A percentile compares a stretch with the other conserved stretches of the same genome.
These are phyloP conservation scores for Narthecium ossifragum DNA, from an alignment of 106 monocot genomes.

Conservation along the genomic window DNA sequence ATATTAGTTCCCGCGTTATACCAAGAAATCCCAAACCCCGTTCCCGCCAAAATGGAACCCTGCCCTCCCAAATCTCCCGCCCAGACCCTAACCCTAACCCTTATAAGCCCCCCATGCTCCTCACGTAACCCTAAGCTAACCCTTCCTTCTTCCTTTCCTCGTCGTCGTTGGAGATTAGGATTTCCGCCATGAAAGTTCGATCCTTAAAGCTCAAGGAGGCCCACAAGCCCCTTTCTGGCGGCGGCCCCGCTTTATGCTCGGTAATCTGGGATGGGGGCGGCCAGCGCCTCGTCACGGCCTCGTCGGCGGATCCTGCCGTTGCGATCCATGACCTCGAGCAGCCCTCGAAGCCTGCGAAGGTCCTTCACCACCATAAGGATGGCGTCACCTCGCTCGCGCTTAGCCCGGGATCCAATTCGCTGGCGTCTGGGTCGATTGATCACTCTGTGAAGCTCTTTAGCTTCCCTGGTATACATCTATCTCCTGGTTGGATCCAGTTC, in stretches of 20 bases:
- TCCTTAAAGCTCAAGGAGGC: constrained; percentile 80
- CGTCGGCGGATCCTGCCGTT: constrained; percentile 44
- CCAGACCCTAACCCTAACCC: constrained; percentile 1
- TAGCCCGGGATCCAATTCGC: constrained; percentile 40
- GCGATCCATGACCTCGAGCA: constrained; percentile 57
- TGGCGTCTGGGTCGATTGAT: constrained; percentile 86
- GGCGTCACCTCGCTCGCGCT: constrained; percentile 88
- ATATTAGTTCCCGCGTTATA: not conserved
- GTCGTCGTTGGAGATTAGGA: not conserved
- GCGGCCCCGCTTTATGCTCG: constrained; percentile 46
- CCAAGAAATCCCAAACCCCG: not conserved
- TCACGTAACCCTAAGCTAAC: not conserved
- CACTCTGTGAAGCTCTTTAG: constrained; percentile 87
- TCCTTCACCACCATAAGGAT: constrained; percentile 52
- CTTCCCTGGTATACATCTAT: constrained; percentile 55
- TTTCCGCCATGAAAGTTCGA: constrained; percentile 52
- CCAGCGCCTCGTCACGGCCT: constrained; percentile 44
- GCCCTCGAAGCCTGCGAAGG: constrained; percentile 24
- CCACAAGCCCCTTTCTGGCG: constrained; percentile 40
- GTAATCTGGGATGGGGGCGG: constrained; percentile 58
- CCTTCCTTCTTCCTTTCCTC: not conserved
- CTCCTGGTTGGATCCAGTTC: no score
- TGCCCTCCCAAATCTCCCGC: not conserved
- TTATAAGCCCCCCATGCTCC: not conserved
- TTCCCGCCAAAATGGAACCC: not conserved